These are phyloP conservation scores for Coemansia sp. DNA, from an alignment of 192 early-diverging fungal species.

Conservation along the genomic window DNA sequence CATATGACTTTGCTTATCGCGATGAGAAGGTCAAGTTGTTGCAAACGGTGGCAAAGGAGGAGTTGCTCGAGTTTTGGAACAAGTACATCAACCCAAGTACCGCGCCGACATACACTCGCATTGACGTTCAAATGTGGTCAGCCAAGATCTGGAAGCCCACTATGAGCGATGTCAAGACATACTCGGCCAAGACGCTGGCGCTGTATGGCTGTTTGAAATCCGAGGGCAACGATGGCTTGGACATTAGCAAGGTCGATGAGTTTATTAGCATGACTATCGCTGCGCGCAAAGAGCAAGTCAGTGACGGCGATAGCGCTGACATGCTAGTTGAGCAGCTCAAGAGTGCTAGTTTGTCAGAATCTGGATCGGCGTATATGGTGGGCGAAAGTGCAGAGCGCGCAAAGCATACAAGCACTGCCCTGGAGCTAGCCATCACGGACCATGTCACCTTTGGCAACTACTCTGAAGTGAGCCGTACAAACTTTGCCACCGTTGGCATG, in stretches of 20 bases:
- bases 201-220: conserved; percentile 11
- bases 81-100: conserved; percentile 33
- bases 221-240: neutral
- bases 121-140: conserved; percentile 26
- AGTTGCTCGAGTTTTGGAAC: conserved; percentile 33
- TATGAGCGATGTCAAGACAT: neutral
- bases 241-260: neutral
- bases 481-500: conserved; percentile 1
- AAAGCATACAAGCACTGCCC: conserved; percentile 3
- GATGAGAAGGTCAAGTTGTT: conserved; percentile 3
- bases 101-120: conserved; percentile 18
- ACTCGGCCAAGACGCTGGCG: conserved; percentile 10
- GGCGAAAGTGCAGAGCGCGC: neutral
- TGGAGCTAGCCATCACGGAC: conserved; percentile 13
- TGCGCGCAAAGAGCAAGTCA: too few relatives aligned
- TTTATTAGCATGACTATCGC: neutral
- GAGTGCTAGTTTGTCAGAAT: conserved; percentile 1
- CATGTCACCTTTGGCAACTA: neutral
- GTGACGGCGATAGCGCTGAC: neutral
- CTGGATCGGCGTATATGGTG: neutral
- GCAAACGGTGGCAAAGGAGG: conserved; percentile 11
- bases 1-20: conserved; percentile 74
- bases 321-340: neutral
- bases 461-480: neutral
- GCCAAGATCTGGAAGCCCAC: conserved; percentile 5